These are phyloP conservation scores for Meyerozyma elateridarum DNA, from an alignment of 1,139 yeast species.

Conservation along the genomic window DNA sequence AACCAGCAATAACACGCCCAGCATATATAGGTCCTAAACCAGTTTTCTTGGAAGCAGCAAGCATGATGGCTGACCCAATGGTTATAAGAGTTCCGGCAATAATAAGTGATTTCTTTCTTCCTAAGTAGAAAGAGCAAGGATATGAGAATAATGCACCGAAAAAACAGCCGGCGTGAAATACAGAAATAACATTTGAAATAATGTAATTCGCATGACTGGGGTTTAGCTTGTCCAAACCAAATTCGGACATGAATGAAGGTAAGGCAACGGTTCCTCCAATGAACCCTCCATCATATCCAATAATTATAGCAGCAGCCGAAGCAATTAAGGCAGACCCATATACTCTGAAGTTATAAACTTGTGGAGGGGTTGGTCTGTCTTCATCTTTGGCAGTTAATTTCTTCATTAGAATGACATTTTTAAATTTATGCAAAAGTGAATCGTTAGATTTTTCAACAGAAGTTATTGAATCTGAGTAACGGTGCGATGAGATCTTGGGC, in stretches of 20 bases:
- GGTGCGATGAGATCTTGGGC: background rate
- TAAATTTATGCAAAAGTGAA: background rate
- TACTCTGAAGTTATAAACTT: slow-evolving; percentile 33
- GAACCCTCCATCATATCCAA: slow-evolving; percentile 42
- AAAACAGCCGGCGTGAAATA: slow-evolving; percentile 45
- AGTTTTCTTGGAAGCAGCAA: slow-evolving; percentile 25
- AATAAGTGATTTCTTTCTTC: slow-evolving; percentile 32
- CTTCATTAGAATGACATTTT: slow-evolving; percentile 14
- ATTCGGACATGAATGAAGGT: slow-evolving; percentile 31
- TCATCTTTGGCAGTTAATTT: slow-evolving; percentile 31
- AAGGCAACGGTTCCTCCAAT: slow-evolving; percentile 42
- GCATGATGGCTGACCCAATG: slow-evolving; percentile 37
- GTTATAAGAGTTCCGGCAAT: slow-evolving; percentile 33
- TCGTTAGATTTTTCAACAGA: background rate
- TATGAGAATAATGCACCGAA: slow-evolving; percentile 43
- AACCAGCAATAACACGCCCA: slow-evolving; percentile 38
- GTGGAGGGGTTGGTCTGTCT: slow-evolving; percentile 37
- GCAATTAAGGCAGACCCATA: slow-evolving; percentile 38
- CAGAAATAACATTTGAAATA: slow-evolving; percentile 36
- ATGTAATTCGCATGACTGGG: slow-evolving; percentile 20
- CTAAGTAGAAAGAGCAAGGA: slow-evolving; percentile 35
- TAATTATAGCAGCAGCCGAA: slow-evolving; percentile 35
- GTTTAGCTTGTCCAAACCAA: slow-evolving; percentile 26
- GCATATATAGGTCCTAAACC: slow-evolving; percentile 41
- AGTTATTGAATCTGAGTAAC: background rate